These are phyloP conservation scores for Trametes meyenii DNA, from an alignment of 768 basidiomycete genomes.

Conservation along the genomic window DNA sequence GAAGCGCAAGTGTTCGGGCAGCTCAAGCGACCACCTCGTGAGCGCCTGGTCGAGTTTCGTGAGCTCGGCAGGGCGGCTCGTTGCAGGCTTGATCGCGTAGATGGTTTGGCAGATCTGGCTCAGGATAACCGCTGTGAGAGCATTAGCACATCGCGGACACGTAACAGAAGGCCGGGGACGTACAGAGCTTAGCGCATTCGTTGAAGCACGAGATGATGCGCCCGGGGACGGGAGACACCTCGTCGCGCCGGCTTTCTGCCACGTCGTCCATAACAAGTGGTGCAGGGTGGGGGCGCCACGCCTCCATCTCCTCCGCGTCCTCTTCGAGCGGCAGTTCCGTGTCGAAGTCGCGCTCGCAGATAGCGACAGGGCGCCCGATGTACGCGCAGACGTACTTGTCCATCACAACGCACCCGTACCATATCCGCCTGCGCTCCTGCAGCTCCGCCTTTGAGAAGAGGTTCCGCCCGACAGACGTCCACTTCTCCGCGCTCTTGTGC, in stretches of 20 bases:
- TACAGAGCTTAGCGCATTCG: slow-evolving; percentile 72
- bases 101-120: slow-evolving; percentile 70
- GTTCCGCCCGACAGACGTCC: slow-evolving; percentile 57
- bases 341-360: slow-evolving; percentile 78
- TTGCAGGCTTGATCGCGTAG: slow-evolving; percentile 63
- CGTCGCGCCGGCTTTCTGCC: slow-evolving; percentile 21
- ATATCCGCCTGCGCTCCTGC: slow-evolving; percentile 71
- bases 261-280: slow-evolving; percentile 36
- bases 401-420: slow-evolving; percentile 79
- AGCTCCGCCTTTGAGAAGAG: slow-evolving; percentile 66
- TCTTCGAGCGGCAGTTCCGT: slow-evolving; percentile 63
- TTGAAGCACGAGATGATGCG: slow-evolving; percentile 75
- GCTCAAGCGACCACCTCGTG: slow-evolving; percentile 75
- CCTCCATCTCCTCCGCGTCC: slow-evolving; percentile 72
- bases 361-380: slow-evolving; percentile 76
- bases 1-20: slow-evolving; percentile 68
- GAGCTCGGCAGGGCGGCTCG: slow-evolving; percentile 61
- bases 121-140: slow-evolving; percentile 60
- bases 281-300: slow-evolving; percentile 48
- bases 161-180: slow-evolving; percentile 31
- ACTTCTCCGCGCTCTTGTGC: slow-evolving; percentile 80
- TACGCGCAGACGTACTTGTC: slow-evolving; percentile 81
- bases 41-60: slow-evolving; percentile 59
- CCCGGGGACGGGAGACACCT: slow-evolving; percentile 43
- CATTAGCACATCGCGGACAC: neutral